phyloP scores from a whole-genome alignment of 2,329 filamentous ascomycete genomes.

The Alternaria metachromatica region DNA sequence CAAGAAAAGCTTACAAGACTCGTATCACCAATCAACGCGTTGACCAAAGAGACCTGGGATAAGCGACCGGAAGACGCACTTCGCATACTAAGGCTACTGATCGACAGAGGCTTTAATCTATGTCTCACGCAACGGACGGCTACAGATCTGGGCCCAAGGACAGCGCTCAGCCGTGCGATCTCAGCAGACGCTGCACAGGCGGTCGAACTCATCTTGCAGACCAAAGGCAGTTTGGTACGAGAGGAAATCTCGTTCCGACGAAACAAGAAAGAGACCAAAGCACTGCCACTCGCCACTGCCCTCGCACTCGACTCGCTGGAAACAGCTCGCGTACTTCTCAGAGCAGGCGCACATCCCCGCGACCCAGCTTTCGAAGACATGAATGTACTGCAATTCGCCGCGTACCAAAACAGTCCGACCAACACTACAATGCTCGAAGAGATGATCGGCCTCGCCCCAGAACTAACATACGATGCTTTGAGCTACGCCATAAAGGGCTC shows the following conservation, averaged over 20 bases:
- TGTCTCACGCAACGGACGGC: constrained; percentile 22
- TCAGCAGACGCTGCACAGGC: constrained; percentile 25
- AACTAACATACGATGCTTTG: constrained; percentile 26
- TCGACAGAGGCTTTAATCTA: constrained; percentile 20
- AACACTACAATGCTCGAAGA: constrained; percentile 21
- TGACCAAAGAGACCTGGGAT: constrained; percentile 29
- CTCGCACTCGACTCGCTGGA: constrained; percentile 19
- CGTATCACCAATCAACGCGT: constrained; percentile 21
- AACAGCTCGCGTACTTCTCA: constrained; percentile 19
- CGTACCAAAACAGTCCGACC: constrained; percentile 17
- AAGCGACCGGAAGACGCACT: constrained; percentile 27
- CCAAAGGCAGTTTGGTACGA: constrained; percentile 18
- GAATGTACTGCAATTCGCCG: constrained; percentile 24
- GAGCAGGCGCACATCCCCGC: constrained; percentile 23
- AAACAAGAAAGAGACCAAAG: constrained; percentile 23
- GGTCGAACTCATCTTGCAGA: constrained; percentile 24
- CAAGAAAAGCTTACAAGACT: constrained; percentile 25
- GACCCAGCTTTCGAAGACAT: constrained; percentile 26
- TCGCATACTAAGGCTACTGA: constrained; percentile 22
- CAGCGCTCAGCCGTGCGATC: constrained; percentile 21
- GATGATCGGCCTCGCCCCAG: constrained; percentile 21
- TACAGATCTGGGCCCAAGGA: constrained; percentile 19
- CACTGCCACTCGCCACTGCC: constrained; percentile 22
- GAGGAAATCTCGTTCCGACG: constrained; percentile 24
- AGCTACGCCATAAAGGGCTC: constrained; percentile 21